These are phyloP conservation scores for Nicotiana otophora DNA, from an alignment of 257 asterid genomes.

Conservation along the genomic window DNA sequence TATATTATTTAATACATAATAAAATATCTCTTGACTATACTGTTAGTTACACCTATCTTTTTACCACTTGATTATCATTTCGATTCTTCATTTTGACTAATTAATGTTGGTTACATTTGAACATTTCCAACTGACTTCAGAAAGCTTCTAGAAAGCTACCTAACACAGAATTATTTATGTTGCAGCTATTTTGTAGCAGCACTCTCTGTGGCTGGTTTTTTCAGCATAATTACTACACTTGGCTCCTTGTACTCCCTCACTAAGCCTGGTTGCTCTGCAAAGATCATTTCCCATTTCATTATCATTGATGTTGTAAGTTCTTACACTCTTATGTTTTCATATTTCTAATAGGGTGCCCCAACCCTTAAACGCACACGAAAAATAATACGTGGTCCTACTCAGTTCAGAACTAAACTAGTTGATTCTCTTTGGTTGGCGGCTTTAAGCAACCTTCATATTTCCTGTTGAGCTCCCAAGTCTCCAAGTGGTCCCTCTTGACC, in stretches of 20 bases:
- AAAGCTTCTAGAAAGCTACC: background rate
- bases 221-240: slow-evolving; percentile 27
- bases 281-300: slow-evolving; percentile 27
- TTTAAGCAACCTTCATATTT: too few relatives aligned
- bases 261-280: slow-evolving; percentile 27
- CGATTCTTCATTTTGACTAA: background rate
- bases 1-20: background rate
- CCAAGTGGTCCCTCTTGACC: too few relatives aligned
- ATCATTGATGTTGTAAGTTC: slow-evolving; percentile 43
- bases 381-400: background rate
- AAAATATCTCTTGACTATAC: background rate
- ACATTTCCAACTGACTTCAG: background rate
- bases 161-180: background rate
- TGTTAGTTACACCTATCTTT: background rate
- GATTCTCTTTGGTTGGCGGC: too few relatives aligned
- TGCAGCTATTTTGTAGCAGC: slow-evolving; percentile 48
- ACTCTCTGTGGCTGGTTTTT: slow-evolving; percentile 32
- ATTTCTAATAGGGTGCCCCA: background rate
- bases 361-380: background rate
- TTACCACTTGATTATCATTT: background rate
- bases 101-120: background rate
- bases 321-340: background rate
- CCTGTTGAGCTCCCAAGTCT: too few relatives aligned
- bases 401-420: too few relatives aligned
- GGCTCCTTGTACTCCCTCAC: slow-evolving; percentile 25